Evolutionary conservation across 352 stramenopile genomes (phyloP), one percentile per base, ranked within the genome.

Genomic region (Phytopythium helicoides): DNA sequence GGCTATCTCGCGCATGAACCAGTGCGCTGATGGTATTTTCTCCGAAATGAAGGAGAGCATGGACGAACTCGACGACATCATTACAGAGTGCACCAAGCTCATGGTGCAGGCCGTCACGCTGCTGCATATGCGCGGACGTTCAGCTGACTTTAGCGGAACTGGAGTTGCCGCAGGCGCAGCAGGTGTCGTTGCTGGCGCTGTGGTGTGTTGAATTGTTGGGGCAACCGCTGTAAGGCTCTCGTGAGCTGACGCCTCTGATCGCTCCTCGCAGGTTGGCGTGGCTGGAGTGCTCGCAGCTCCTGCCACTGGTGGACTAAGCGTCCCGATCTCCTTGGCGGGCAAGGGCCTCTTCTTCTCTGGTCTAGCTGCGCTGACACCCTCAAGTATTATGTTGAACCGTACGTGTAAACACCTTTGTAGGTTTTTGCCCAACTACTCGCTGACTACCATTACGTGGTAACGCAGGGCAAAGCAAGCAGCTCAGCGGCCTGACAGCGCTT

Each of bases 101-200:
- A 90, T 95, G 74, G 82, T 93, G 22, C 76, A 93, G 57, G 73
- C 79, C n/a, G 88, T 95, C 42, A 95, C 85, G 45, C 52, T 95
- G 57, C 59, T 95, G 51, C 85, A 95, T 56, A 74, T 92, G 66
- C 81, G 83, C 53, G 76, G 70, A 19, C 66, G 76, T 8, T 93
- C 85, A 6, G 78, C 79, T 5, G 85, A 95, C 50, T 95, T 95
- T 51, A 95, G 85, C 37, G 85, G 85, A 47, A 93, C 85, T 10
- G 85, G 85, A 12, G 83, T 95, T 21, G 85, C 85, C 7, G 85
- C 81, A 7, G 85, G 85, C 10, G 85, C 85, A 2, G 85, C 85
- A 4, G 81, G 81, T 31, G 64, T 95, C 12, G 81, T 95, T n/a
- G 85, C 85, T 21, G 85, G 85, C 47, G 77, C 83, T 14, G 47